phyloP scores from a whole-genome alignment of 2,329 filamentous ascomycete genomes.

The Diaporthe citriasiana region DNA sequence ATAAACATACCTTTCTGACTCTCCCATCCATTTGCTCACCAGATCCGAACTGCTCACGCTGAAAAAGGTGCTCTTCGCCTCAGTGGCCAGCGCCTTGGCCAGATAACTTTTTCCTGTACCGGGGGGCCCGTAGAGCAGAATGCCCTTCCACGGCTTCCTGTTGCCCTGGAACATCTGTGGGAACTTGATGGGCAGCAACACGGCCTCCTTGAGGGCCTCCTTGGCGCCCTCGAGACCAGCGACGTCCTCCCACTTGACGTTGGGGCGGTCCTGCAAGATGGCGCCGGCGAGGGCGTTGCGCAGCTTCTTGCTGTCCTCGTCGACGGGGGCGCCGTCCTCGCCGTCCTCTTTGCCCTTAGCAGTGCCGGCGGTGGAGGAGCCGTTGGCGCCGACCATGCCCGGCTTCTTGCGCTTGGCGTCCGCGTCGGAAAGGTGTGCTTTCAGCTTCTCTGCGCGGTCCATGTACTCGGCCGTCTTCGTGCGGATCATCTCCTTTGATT shows the following conservation, averaged over 20 bases:
- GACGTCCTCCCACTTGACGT: constrained; percentile 98
- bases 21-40: constrained; percentile 99
- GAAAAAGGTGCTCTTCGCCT: constrained; percentile 99
- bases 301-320: constrained; percentile 96
- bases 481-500: constrained; percentile 97
- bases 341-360: constrained; percentile 70
- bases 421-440: constrained; percentile 84
- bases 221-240: constrained; percentile 95
- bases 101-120: constrained; percentile 98
- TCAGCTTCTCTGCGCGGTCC: constrained; percentile 98
- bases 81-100: constrained; percentile 96
- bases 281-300: constrained; percentile 91
- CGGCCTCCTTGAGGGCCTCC: constrained; percentile 97
- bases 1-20: constrained; percentile 85
- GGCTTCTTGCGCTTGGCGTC: constrained; percentile 80
- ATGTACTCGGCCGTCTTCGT: constrained; percentile 97
- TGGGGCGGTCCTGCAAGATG: constrained; percentile 94
- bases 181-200: constrained; percentile 98
- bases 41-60: constrained; percentile 97
- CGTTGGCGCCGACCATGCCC: constrained; percentile 80
- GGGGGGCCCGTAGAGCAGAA: constrained; percentile 93
- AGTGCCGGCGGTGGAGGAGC: constrained; percentile 72
- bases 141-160: constrained; percentile 98
- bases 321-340: constrained; percentile 73
- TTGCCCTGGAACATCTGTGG: constrained; percentile 96